A percentile compares a stretch with the other conserved stretches of the same genome.
These are phyloP conservation scores for Cystofilobasidium bisporidii DNA, from an alignment of 768 basidiomycete genomes.

Conservation along the genomic window DNA sequence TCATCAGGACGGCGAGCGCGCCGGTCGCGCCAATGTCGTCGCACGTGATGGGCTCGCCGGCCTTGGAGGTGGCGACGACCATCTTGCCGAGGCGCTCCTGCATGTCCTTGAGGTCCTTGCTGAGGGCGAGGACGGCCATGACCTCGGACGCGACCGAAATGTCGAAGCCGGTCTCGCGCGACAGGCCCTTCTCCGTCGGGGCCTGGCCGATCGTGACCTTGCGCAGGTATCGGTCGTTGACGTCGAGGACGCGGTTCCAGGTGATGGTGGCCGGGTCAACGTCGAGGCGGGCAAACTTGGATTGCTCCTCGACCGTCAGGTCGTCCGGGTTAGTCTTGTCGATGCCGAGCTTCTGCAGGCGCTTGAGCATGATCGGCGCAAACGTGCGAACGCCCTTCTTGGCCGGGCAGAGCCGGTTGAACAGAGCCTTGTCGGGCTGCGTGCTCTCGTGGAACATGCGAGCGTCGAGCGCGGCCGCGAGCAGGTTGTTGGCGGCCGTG, in stretches of 20 bases:
- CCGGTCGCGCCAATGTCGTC: constrained; percentile 94
- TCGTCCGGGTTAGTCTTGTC: constrained; percentile 85
- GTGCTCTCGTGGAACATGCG: constrained; percentile 97
- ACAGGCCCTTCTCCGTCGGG: constrained; percentile 76
- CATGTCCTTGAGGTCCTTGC: constrained; percentile 83
- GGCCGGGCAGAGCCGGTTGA: constrained; percentile 77
- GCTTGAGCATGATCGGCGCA: constrained; percentile 90
- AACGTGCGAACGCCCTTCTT: constrained; percentile 94
- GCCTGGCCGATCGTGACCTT: constrained; percentile 88
- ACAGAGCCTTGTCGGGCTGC: constrained; percentile 88
- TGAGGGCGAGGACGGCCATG: constrained; percentile 93
- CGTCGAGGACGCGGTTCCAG: constrained; percentile 92
- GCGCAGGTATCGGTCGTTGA: constrained; percentile 92
- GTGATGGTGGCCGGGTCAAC: constrained; percentile 85
- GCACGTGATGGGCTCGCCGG: constrained; percentile 83
- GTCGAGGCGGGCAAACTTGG: constrained; percentile 80
- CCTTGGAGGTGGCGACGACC: constrained; percentile 91
- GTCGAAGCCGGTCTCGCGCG: constrained; percentile 85
- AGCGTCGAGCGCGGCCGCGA: constrained; percentile 92
- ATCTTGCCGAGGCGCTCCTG: constrained; percentile 81
- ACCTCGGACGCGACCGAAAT: constrained; percentile 95
- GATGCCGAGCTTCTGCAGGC: constrained; percentile 88
- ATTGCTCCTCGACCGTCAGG: constrained; percentile 84
- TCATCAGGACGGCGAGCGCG: constrained; percentile 91
- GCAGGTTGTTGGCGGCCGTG: constrained; percentile 90